Conservation (phyloP, 345 rosid genomes). For the Arabidopsis suecica region DNA sequence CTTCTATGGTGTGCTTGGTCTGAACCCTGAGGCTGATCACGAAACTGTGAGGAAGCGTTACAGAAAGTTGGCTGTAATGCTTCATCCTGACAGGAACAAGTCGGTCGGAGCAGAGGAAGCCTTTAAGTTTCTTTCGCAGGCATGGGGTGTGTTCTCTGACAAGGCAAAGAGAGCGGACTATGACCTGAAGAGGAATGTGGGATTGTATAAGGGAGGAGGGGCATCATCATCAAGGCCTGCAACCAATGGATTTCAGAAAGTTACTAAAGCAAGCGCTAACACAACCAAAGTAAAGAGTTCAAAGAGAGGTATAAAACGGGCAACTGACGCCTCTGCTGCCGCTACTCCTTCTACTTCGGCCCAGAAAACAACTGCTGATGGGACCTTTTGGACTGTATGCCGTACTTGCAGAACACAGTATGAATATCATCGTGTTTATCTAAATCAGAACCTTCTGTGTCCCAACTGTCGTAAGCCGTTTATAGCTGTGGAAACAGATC, state of each 20-base stretch:
- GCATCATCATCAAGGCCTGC: slow-evolving; percentile 43
- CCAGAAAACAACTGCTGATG: slow-evolving; percentile 45
- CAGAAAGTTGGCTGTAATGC: slow-evolving; percentile 60
- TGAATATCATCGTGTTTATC: slow-evolving; percentile 67
- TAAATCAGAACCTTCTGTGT: slow-evolving; percentile 70
- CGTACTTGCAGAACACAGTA: slow-evolving; percentile 66
- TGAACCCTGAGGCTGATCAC: slow-evolving; percentile 59
- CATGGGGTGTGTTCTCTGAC: slow-evolving; percentile 69
- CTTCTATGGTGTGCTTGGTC: slow-evolving; percentile 64
- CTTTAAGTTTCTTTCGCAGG: slow-evolving; percentile 61
- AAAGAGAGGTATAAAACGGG: slow-evolving; percentile 51
- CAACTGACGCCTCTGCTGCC: slow-evolving; percentile 37
- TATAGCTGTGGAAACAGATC: slow-evolving; percentile 69
- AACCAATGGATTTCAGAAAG: slow-evolving; percentile 50
- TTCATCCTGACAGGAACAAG: slow-evolving; percentile 77
- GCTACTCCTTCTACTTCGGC: slow-evolving; percentile 42
- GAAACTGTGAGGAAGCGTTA: slow-evolving; percentile 64
- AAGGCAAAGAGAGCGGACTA: slow-evolving; percentile 57
- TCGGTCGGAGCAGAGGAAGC: slow-evolving; percentile 74
- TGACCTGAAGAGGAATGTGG: slow-evolving; percentile 54
- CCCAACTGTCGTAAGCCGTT: slow-evolving; percentile 70
- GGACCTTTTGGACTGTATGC: slow-evolving; percentile 78
- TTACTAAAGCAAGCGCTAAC: slow-evolving; percentile 42
- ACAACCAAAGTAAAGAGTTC: slow-evolving; percentile 49
- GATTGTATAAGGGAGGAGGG: slow-evolving; percentile 45